A percentile compares a stretch with the other conserved stretches of the same genome.
These are phyloP conservation scores for Grigorovia transvaalensis DNA, from an alignment of 805 yeast genomes.

Conservation along the genomic window DNA sequence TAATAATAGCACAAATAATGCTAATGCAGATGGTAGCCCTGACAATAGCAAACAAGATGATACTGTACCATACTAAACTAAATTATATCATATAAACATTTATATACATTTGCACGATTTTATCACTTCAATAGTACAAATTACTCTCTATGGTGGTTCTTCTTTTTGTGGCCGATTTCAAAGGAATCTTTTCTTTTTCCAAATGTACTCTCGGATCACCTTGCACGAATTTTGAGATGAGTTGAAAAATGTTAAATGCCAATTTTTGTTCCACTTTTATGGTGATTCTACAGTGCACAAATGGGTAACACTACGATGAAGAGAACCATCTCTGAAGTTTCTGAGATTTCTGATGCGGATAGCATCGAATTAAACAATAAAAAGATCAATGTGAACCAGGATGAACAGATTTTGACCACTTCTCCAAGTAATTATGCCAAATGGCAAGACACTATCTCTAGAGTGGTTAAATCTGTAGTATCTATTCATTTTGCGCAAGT, in stretches of 20 bases:
- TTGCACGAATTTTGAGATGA: neutral
- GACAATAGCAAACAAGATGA: conserved; percentile 4
- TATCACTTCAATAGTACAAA: neutral
- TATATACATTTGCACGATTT: neutral
- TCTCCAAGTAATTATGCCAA: conserved; percentile 26
- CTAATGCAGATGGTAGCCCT: conserved; percentile 6
- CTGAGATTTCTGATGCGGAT: neutral
- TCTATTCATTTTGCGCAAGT: conserved; percentile 83
- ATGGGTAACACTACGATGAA: neutral
- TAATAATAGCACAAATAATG: neutral
- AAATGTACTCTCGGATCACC: neutral
- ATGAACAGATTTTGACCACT: neutral
- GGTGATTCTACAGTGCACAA: neutral
- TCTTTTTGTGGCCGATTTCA: too few species aligned
- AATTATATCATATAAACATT: too few species aligned
- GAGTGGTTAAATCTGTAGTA: conserved; percentile 77
- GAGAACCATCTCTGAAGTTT: neutral
- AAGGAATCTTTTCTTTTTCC: neutral
- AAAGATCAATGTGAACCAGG: neutral
- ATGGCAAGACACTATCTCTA: conserved; percentile 77
- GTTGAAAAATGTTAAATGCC: neutral
- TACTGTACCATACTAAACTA: neutral
- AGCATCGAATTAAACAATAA: conserved; percentile 6
- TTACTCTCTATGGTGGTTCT: neutral
- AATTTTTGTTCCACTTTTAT: neutral